These are phyloP conservation scores for Ramaria sp. DNA, from an alignment of 768 basidiomycete genomes.

Conservation along the genomic window DNA sequence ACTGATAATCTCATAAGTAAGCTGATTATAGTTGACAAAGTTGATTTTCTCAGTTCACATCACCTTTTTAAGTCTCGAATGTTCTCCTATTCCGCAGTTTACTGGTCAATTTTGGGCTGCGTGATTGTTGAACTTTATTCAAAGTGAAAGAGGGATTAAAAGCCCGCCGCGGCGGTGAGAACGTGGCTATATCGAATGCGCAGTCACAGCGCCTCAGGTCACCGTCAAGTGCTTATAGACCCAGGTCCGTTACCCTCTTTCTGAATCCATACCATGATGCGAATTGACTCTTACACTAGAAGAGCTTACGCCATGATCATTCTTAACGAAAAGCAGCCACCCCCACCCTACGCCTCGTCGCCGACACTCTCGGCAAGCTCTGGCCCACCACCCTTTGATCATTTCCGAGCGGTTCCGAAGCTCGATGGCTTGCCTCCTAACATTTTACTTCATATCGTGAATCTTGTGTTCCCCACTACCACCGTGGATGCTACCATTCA, in stretches of 20 bases:
- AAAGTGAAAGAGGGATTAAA: not conserved
- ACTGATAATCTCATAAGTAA: not conserved
- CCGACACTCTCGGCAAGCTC: not conserved
- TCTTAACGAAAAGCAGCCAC: slow-evolving; percentile 7
- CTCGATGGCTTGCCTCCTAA: slow-evolving; percentile 43
- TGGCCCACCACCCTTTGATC: not conserved
- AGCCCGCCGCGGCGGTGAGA: not conserved
- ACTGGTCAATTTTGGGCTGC: no score
- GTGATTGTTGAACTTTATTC: no score
- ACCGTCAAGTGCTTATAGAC: not conserved
- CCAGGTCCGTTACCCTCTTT: not conserved
- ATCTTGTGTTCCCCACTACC: slow-evolving; percentile 47
- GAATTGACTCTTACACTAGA: not conserved
- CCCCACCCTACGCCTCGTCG: slow-evolving; percentile 2
- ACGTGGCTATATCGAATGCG: slow-evolving; percentile 1
- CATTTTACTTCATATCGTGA: slow-evolving; percentile 59
- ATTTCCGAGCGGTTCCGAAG: not conserved
- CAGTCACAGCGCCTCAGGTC: slow-evolving; percentile 2
- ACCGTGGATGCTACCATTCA: slow-evolving; percentile 16
- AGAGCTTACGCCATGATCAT: slow-evolving; percentile 7
- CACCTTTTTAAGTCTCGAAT: no score
- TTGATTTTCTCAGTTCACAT: no score
- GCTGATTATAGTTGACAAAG: no score
- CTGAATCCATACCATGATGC: not conserved
- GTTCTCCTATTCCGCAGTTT: no score